Base-by-base conservation (phyloP, 768 basidiomycete genomes). In the Boletus tylopilopsis region DNA sequence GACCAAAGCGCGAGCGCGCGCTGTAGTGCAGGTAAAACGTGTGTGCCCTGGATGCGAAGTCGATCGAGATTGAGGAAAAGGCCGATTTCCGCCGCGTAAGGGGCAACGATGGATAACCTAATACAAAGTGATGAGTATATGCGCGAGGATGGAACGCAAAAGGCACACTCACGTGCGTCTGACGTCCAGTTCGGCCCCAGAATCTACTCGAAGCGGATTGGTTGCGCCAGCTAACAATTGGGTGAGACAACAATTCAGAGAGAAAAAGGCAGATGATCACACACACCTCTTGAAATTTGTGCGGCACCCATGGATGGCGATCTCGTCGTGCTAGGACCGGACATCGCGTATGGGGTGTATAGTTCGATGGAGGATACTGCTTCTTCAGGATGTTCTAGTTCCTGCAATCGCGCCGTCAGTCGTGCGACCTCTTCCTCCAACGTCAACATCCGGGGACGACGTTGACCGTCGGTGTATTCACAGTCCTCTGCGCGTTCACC, bases 391-490 rank as follows among this genome's bases (percentile, higher is more conserved):
- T 82, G 68, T 58, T 83, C 80, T 24, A 81, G 66, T 60, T 83
- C 81, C 41, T 71, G 70, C 8, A 87, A 68, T 33, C 84, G 75
- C 34, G 78, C 74, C 62, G 78, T 77, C 30, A 87, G 67, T 25
- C 77, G 71, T 1, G 73, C 68, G 21, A 86, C 70, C 2, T 80
- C 76, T 32, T 84, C 82, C 60, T 85, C 82, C 18, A 87, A 65
- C 5, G 73, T 70, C 57, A 82, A 74, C 4, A 79, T 85, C 47
- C 77, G 71, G 18, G 85, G 80, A 50, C 81, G 76, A 36, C 76
- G 76, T 27, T 75, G 76, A 6, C 79, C 81, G 57, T 87, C 85
- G 6, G 79, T 73, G 63, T 86, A 88, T 67, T 87, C 85, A 63
- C 86, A 88, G 25, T 82, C 82, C 45, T 84, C 84, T 23, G 74